phyloP scores from a whole-genome alignment of 2,329 filamentous ascomycete species.

The Cladophialophora yegresii region DNA sequence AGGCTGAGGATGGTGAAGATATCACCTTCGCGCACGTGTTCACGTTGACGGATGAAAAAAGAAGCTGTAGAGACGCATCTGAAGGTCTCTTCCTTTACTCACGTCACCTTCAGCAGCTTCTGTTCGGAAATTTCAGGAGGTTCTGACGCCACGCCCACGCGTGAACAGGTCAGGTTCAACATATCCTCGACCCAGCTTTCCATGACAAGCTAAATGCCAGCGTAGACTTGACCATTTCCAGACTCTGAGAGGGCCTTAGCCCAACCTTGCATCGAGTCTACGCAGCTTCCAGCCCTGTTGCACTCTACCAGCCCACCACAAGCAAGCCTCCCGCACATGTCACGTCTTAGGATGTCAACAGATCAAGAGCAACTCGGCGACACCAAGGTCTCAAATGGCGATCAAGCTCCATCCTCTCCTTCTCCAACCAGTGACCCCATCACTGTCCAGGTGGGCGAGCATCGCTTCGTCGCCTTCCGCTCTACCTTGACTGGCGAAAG shows the following conservation, averaged over 20 bases:
- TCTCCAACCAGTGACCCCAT: neutral
- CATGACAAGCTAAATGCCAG: too few relatives aligned
- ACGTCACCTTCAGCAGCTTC: too few relatives aligned
- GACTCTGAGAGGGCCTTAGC: neutral
- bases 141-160: too few relatives aligned
- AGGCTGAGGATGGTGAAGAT: neutral
- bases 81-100: too few relatives aligned
- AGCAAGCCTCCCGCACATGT: neutral
- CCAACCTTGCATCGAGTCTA: too few relatives aligned
- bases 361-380: neutral
- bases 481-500: neutral
- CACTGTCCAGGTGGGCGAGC: neutral
- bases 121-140: too few relatives aligned
- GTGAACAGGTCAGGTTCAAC: too few relatives aligned
- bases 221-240: neutral
- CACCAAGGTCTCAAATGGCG: neutral
- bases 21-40: neutral
- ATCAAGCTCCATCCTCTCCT: neutral
- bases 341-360: neutral
- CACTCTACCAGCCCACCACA: neutral
- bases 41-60: neutral
- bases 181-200: too few relatives aligned
- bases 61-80: too few relatives aligned
- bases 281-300: neutral
- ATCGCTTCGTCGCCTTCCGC: neutral